phyloP scores from a whole-genome alignment of 2,329 filamentous ascomycete species.

The Cladosporium sp. region DNA sequence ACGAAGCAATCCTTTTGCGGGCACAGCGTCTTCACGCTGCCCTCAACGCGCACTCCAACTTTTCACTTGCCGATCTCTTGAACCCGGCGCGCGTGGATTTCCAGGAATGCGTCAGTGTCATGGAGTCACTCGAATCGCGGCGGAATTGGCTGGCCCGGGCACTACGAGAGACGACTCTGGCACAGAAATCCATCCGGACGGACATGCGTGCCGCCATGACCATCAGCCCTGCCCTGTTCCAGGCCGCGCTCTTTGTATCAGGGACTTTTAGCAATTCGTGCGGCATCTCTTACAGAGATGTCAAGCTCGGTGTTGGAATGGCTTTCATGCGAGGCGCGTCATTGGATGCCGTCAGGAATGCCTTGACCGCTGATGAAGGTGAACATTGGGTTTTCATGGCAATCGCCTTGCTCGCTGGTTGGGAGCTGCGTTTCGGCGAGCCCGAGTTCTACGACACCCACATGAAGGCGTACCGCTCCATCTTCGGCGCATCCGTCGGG shows the following conservation, averaged over 20 bases:
- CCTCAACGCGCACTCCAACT: not conserved
- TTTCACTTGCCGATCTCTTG: not conserved
- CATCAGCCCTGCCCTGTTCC: slow-evolving; percentile 17
- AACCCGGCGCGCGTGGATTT: not conserved
- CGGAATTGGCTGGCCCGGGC: slow-evolving; percentile 12
- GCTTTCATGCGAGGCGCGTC: slow-evolving; percentile 20
- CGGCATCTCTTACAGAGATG: slow-evolving; percentile 16
- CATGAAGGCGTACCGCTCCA: slow-evolving; percentile 15
- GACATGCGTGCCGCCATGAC: slow-evolving; percentile 19
- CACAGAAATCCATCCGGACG: slow-evolving; percentile 17
- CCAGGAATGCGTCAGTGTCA: slow-evolving; percentile 4
- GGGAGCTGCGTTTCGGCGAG: slow-evolving; percentile 24
- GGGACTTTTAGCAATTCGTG: slow-evolving; percentile 22
- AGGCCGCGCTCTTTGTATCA: slow-evolving; percentile 21
- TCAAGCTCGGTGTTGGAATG: slow-evolving; percentile 18
- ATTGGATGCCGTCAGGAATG: slow-evolving; percentile 18
- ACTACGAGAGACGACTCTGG: slow-evolving; percentile 14
- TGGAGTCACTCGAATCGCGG: slow-evolving; percentile 2
- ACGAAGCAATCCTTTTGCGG: not conserved
- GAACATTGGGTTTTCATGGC: slow-evolving; percentile 19
- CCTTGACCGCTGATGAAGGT: slow-evolving; percentile 12
- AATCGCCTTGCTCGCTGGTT: slow-evolving; percentile 22
- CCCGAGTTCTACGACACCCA: slow-evolving; percentile 18
- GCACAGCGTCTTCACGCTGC: slow-evolving; percentile 2
- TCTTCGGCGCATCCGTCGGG: slow-evolving; percentile 3